Base-by-base conservation (phyloP, 805 yeast species). In the Jamesozyma spencerorum region DNA sequence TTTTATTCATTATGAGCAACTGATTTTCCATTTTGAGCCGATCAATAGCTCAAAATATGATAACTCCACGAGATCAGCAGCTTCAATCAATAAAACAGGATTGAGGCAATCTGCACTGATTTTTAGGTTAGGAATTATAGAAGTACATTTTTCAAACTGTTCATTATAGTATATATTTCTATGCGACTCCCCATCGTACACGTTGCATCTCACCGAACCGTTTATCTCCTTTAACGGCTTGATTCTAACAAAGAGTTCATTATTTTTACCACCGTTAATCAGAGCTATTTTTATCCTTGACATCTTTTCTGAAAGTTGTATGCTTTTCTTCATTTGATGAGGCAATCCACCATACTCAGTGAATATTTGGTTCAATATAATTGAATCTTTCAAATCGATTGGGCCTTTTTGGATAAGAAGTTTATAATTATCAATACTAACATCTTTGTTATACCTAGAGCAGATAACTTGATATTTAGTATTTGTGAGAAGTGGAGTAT, bases 301-400 rank as follows among this genome's bases (percentile, higher is more conserved):
- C 44, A 2, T 42, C 33, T 4, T 39, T 31, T 13, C 32, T 12
- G 3, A 34, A 18, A 57, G 54, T 2, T 7, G 5, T 13, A 47
- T 36, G 7, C 38, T 32, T 17, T 32, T 35, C 5, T 33, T 34
- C 7, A 37, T 17, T 15, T 55, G 57, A 27, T 50, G 48, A 5
- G 54, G 51, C 7, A 50, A 37, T 4, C 50, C 52, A n/a, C 58
- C 60, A 43, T 40, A 55, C 19, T 47, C 48, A 7, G 41, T 43
- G 34, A 32, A 49, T 3, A 47, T 42, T 34, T 46, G 42, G 31
- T 42, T 24, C 10, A 34, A 3, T 15, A 5, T 14, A 14, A 24
- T 13, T 15, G 22, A 7, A 10, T 2, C 26, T 19, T 4, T 8
- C 8, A 12, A 19, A 8, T 11, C 19, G 12, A 20, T 11, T 5